Evolutionary conservation across 2,329 filamentous ascomycete species (phyloP).

Genomic region (Cladosporium sp.): DNA sequence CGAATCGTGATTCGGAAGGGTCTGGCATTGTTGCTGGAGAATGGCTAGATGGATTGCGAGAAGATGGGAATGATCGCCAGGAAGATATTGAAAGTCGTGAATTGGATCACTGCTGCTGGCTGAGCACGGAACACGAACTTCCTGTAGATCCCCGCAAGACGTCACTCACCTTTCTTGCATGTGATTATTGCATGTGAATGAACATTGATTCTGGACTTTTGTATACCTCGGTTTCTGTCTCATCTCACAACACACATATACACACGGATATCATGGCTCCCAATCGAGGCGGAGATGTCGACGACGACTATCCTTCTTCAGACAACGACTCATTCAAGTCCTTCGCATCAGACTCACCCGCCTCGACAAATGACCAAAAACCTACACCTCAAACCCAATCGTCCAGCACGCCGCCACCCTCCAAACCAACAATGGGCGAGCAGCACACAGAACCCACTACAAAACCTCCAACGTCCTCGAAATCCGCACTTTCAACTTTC

Average conservation of each 20-base stretch:
- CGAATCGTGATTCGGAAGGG: conserved; percentile 58
- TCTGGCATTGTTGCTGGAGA: not conserved
- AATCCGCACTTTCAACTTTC: not conserved
- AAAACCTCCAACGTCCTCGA: not conserved
- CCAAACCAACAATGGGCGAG: not conserved
- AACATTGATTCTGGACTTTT: not conserved
- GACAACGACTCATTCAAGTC: conserved; percentile 32
- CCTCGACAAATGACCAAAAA: conserved; percentile 12
- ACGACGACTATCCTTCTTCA: conserved; percentile 22
- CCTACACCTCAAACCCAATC: not conserved
- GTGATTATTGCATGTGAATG: conserved; percentile 7
- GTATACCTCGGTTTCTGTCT: not conserved
- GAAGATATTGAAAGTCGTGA: not conserved
- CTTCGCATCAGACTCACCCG: conserved; percentile 29
- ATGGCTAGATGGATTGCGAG: not conserved
- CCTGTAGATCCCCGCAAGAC: conserved; percentile 7
- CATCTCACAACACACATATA: not conserved
- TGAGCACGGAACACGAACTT: conserved; percentile 4
- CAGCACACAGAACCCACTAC: not conserved
- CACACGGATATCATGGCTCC: not conserved
- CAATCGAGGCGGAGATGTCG: not conserved
- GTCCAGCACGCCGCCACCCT: not conserved
- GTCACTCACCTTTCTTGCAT: conserved; percentile 13
- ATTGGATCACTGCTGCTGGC: not conserved
- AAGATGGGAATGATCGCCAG: conserved; percentile 2